Conservation (phyloP, 148 eudicot genomes). For the Agrostemma githago region DNA sequence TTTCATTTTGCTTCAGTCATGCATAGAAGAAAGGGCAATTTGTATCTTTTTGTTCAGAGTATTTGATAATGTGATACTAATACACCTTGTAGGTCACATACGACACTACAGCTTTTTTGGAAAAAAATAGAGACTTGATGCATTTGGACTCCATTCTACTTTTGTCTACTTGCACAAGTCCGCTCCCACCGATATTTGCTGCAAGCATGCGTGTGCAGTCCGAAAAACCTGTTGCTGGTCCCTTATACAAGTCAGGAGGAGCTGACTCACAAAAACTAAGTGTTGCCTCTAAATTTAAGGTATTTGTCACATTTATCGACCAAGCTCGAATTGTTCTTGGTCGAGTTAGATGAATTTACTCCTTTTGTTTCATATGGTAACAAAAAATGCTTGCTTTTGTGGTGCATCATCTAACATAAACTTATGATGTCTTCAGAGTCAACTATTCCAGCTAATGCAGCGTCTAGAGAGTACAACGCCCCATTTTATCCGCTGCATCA, state of each 20-base stretch:
- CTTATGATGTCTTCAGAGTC: constrained; percentile 44
- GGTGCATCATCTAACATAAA: not conserved
- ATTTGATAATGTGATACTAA: not conserved
- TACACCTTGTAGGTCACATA: constrained; percentile 62
- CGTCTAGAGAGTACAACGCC: constrained; percentile 91
- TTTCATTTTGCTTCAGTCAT: not conserved
- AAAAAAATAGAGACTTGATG: constrained; percentile 87
- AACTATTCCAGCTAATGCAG: constrained; percentile 97
- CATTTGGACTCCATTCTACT: constrained; percentile 75
- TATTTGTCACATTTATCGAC: constrained; percentile 21
- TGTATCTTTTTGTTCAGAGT: not conserved
- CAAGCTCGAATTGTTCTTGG: not conserved
- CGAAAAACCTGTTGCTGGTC: constrained; percentile 78
- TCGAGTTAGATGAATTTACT: not conserved
- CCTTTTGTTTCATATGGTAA: not conserved
- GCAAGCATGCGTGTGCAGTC: constrained; percentile 71
- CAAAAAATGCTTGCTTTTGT: not conserved
- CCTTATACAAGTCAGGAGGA: constrained; percentile 84
- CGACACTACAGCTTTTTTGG: constrained; percentile 89
- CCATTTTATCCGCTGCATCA: constrained; percentile 97
- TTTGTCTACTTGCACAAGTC: constrained; percentile 69
- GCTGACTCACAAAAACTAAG: constrained; percentile 96
- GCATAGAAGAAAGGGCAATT: not conserved
- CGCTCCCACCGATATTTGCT: constrained; percentile 81
- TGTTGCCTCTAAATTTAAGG: constrained; percentile 94